Conservation (phyloP, 169 alveolate genomes). For the Pseudocohnilembus persalinus region DNA sequence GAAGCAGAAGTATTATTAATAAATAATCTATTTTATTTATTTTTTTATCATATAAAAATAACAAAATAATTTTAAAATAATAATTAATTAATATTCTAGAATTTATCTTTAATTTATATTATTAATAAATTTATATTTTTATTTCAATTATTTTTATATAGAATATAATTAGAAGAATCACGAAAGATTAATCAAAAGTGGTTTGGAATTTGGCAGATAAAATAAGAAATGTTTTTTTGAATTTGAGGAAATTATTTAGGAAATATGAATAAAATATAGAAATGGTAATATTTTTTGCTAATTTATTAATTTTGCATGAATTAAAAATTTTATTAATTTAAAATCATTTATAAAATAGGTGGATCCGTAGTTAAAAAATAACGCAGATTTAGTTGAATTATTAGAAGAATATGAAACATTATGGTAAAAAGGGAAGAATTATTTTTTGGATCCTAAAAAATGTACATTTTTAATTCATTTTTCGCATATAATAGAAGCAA, state of each 20-base stretch:
- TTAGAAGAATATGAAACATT: conserved; percentile 62
- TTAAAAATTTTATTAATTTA: too few species aligned
- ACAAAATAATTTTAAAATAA: too few species aligned
- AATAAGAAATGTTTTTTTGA: conserved; percentile 56
- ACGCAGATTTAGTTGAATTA: conserved; percentile 69
- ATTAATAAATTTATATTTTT: too few species aligned
- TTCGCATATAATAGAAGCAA: conserved; percentile 65
- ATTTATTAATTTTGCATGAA: not conserved
- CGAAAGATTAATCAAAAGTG: conserved; percentile 59
- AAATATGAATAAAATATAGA: conserved; percentile 76
- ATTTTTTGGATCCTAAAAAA: conserved; percentile 62
- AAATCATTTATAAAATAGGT: not conserved
- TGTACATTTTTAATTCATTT: conserved; percentile 65
- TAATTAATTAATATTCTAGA: too few species aligned
- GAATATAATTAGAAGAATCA: conserved; percentile 61
- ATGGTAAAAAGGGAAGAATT: conserved; percentile 79
- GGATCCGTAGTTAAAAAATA: conserved; percentile 77
- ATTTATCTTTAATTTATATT: too few species aligned
- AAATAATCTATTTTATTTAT: too few species aligned
- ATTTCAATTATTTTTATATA: too few species aligned
- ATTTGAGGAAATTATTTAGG: conserved; percentile 56
- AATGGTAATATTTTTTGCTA: conserved; percentile 35
- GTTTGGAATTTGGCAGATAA: conserved; percentile 72
- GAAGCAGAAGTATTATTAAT: conserved; percentile 57
- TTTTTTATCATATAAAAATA: too few species aligned